Conservation (phyloP, 2,329 filamentous ascomycete species). For the Venturia nashicola region DNA sequence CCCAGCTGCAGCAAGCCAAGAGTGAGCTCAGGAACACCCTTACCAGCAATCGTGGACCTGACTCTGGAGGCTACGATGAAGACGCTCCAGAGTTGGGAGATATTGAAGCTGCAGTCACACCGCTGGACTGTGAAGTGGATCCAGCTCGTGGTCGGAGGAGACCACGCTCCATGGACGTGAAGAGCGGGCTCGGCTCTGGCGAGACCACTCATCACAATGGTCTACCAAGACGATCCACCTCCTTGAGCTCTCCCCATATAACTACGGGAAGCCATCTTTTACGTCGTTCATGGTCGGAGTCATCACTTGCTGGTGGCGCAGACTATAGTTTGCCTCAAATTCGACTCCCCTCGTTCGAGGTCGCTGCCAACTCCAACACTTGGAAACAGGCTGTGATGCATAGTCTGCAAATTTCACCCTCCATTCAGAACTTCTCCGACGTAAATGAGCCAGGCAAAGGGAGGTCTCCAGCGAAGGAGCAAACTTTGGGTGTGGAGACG, state of each 20-base stretch:
- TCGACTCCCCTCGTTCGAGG: conserved; percentile 6
- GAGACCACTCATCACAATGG: background rate
- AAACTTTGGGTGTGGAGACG: background rate
- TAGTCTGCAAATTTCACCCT: conserved; percentile 8
- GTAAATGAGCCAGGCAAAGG: background rate
- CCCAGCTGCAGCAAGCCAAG: conserved; percentile 5
- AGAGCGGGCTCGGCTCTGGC: background rate
- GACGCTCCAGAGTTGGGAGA: conserved; percentile 5
- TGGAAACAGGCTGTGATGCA: conserved; percentile 8
- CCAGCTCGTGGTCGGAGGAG: background rate
- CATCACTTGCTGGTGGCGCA: background rate
- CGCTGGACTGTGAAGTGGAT: background rate
- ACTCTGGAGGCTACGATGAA: conserved; percentile 8
- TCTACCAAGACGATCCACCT: background rate
- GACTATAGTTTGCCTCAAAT: background rate
- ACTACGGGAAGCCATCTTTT: background rate
- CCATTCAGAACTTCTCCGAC: background rate
- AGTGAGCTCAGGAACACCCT: conserved; percentile 8
- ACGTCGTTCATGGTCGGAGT: conserved; percentile 3
- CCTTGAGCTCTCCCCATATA: background rate
- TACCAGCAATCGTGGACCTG: conserved; percentile 2
- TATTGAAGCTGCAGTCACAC: background rate
- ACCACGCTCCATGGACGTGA: background rate
- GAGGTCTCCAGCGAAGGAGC: background rate
- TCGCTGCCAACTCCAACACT: background rate